Evolutionary conservation across 2,329 filamentous ascomycete species (phyloP).

Genomic region (Neonectria hederae): DNA sequence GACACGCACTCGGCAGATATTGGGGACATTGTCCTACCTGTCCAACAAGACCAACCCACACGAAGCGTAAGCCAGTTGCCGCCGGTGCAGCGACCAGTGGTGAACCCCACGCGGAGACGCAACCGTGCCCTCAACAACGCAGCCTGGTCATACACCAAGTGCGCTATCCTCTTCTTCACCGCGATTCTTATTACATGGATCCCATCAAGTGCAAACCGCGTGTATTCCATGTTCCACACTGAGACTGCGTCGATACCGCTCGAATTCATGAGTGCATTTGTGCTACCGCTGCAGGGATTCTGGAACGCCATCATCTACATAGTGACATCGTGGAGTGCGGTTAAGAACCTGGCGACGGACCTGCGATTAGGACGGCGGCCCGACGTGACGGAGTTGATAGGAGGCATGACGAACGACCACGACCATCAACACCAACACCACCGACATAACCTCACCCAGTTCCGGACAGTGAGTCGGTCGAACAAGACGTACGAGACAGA

Average conservation of each 20-base stretch:
- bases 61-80: conserved; percentile 17
- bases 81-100: conserved; percentile 33
- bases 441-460: conserved; percentile 41
- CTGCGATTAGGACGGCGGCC: conserved; percentile 43
- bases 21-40: conserved; percentile 42
- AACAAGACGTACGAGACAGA: conserved; percentile 57
- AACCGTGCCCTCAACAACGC: conserved; percentile 68
- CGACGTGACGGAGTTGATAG: conserved; percentile 48
- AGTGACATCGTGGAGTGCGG: conserved; percentile 73
- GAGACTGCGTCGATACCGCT: conserved; percentile 64
- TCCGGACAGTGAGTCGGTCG: conserved; percentile 45
- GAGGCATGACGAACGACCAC: conserved; percentile 34
- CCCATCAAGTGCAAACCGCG: conserved; percentile 79
- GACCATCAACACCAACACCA: conserved; percentile 22
- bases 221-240: conserved; percentile 73
- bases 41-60: conserved; percentile 30
- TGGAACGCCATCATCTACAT: conserved; percentile 86
- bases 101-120: conserved; percentile 46
- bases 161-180: conserved; percentile 75
- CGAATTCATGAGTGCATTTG: conserved; percentile 75
- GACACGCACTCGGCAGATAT: conserved; percentile 29
- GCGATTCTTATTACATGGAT: conserved; percentile 80
- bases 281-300: conserved; percentile 83
- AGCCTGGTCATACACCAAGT: conserved; percentile 75
- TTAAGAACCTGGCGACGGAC: conserved; percentile 58